Evolutionary conservation across 106 monocot species (phyloP), one percentile per base, ranked within the genome.

Genomic region (Dendrobium chrysotoxum): DNA sequence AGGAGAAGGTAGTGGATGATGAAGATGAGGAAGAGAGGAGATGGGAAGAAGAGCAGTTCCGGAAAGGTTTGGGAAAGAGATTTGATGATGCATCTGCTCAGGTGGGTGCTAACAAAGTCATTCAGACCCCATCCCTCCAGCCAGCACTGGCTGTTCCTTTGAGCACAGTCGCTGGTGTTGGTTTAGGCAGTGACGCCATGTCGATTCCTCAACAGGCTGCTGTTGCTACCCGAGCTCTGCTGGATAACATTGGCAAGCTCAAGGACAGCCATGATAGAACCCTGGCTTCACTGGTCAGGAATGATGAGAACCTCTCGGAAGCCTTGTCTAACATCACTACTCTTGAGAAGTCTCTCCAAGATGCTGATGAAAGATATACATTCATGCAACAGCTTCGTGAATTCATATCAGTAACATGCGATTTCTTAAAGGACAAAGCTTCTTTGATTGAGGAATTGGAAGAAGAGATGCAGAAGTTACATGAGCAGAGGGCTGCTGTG

Each of bases 41-140:
- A 80, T 98, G 98, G 98, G 98, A 95, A 80, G 98, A 98, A 75
- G 98, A 94, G 82, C 98, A 98, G 74, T 89, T 95, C 57, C 85
- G 94, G 79, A 98, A 98, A 79, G 98, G 89, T 20, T 65, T 95
- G 20, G 98, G 98, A 15, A 94, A 89, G 82, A 89, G 94, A 65
- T 76, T 98, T 31, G 92, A 94, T 78, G 92, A 92, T 25, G 67
- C 86, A 28, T 84, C 86, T 8, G 13, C 81, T 20, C 75, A 80
- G 75, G 76, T 67, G 35, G 78, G 21, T 40, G 20, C 61, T 15
- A 82, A 47, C 67, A 53, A 31, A 41, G 45, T 38, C 40, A 77
- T 80, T 12, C 5, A 72, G 25, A 72, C 25, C 53, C 41, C 76
- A 17, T 38, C 76, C 0, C 23, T 71, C 54, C 90, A 83, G 47